Evolutionary conservation across 1,284 basidiomycete species (phyloP).

Genomic region (Anthracocystis setariae): DNA sequence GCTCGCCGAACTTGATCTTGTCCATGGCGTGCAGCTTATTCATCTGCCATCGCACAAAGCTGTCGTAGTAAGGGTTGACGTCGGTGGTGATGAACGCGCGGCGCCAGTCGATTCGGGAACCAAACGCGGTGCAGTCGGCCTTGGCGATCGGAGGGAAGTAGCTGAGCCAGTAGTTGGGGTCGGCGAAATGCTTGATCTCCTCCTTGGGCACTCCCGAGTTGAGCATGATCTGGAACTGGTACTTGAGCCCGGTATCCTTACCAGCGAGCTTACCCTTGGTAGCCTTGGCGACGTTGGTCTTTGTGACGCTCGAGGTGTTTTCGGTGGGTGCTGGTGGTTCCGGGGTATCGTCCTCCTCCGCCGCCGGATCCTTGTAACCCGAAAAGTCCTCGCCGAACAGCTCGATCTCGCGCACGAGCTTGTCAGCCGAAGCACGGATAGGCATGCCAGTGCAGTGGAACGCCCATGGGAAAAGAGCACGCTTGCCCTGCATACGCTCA

Average conservation of each 20-base stretch:
- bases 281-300: conserved; percentile 73
- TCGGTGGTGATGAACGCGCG: conserved; percentile 94
- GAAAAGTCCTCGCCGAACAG: conserved; percentile 92
- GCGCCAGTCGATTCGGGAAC: conserved; percentile 97
- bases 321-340: conserved; percentile 42
- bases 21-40: conserved; percentile 81
- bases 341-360: conserved; percentile 69
- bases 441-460: conserved; percentile 98
- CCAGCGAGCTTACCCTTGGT: conserved; percentile 96
- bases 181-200: conserved; percentile 96
- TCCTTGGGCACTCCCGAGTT: conserved; percentile 79
- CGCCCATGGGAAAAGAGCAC: conserved; percentile 91
- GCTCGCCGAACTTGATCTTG: conserved; percentile 84
- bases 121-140: conserved; percentile 85
- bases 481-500: conserved; percentile 93
- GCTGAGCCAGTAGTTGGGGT: conserved; percentile 88
- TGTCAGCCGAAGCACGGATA: conserved; percentile 97
- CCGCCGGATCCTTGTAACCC: conserved; percentile 71
- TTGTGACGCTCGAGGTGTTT: conserved; percentile 54
- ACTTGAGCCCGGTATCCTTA: conserved; percentile 91
- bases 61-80: conserved; percentile 95
- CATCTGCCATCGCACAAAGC: conserved; percentile 98
- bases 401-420: conserved; percentile 96
- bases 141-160: conserved; percentile 95
- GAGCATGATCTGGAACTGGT: conserved; percentile 99